Base-by-base conservation (phyloP, 805 yeast genomes). In the Ogataea nonfermentans region DNA sequence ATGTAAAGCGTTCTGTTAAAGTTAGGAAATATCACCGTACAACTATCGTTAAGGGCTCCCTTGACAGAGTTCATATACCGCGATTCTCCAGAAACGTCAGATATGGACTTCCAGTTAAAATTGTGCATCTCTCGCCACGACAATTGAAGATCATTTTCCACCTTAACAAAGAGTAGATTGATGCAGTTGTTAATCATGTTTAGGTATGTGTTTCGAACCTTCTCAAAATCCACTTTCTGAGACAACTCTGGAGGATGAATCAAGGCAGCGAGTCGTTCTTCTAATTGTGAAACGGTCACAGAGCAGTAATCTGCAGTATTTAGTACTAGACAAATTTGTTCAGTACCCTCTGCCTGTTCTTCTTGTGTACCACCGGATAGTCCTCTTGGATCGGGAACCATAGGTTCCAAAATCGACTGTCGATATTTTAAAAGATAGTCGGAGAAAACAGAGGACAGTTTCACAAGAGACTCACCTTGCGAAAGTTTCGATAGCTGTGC, bases 291-390 rank as follows among this genome's bases (percentile, higher is more conserved):
- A 2, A 82, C 76, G 3, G 96, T 93, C 9, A 78, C 70, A 12
- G 86, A 76, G 43, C 95, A 81, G 59, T 90, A 93, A 57, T 91
- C 96, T 1, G 95, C 88, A 0, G 99, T 91, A 51, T 88, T 87
- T 24, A 91, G 64, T 8, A 89, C 74, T 56, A 87, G 66, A 20
- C 93, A 81, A 2, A 85, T 70, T 43, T 83, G 76, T 30, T 71
- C 73, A 13, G 86, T 65, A 1, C 86, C 80, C 48, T 84, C 91
- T 9, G 73, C 65, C 19, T 78, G 73, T 20, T 64, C 53, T 27
- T 52, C 40, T 1, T 60, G 59, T 15, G 67, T 63, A 7, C 53
- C 57, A 2, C 66, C 61, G 2, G 56, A 47, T 13, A 57, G 37
- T 24, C 51, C 40, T 27, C 53, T 56, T 9, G 46, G 37, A 38